Conservation (phyloP, 495 filamentous ascomycete species). For the Penicillium salamii region DNA sequence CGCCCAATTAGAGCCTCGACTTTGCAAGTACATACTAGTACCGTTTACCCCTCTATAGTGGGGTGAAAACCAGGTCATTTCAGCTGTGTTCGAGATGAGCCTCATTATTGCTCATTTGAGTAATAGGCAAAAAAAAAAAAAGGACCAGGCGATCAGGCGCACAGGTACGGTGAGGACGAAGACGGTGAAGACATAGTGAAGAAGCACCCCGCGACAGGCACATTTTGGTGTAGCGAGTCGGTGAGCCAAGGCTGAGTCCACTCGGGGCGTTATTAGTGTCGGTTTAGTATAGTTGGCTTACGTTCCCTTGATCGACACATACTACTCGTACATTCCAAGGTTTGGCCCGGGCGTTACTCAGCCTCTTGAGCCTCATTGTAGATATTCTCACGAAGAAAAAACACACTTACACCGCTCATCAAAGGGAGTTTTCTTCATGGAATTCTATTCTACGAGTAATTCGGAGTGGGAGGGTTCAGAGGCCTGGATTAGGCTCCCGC, state of each 20-base stretch:
- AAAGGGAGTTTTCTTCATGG: no score
- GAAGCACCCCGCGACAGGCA: not conserved
- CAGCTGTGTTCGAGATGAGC: not conserved
- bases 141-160: no score
- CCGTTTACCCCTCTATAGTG: not conserved
- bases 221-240: not conserved
- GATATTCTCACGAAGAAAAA: no score
- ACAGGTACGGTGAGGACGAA: no score
- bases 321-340: no score
- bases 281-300: not conserved
- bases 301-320: no score
- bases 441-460: no score
- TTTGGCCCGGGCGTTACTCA: not conserved
- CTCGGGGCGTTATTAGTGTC: not conserved
- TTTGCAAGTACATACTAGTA: not conserved
- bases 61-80: not conserved
- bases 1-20: slow-evolving; percentile 6
- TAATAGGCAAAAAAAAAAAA: no score
- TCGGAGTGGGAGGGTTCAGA: no score
- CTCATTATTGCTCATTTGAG: not conserved
- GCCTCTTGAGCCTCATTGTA: not conserved
- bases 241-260: slow-evolving; percentile 4
- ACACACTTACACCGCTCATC: no score
- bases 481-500: slow-evolving; percentile 21
- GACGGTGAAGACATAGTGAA: slow-evolving; percentile 3